Evolutionary conservation across 208 protist genomes (phyloP).

Genomic region (Acanthamoeba rhysodes): DNA sequence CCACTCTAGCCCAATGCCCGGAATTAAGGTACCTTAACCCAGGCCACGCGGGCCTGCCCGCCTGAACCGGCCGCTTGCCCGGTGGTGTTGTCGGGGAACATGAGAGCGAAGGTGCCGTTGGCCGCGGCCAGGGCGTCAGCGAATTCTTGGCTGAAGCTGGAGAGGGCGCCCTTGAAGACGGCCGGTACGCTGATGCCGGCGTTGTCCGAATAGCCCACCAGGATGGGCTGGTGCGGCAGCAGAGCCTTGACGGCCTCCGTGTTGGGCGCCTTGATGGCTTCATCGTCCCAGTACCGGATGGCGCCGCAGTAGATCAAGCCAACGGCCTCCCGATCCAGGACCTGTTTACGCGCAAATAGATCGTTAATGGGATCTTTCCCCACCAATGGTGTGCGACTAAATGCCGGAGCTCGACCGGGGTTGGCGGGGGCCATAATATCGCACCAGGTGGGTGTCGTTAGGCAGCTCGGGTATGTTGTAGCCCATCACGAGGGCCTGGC

Average conservation of each 20-base stretch:
- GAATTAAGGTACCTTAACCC: slow-evolving; percentile 34
- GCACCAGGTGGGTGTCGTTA: not conserved
- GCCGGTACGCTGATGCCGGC: slow-evolving; percentile 26
- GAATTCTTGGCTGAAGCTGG: slow-evolving; percentile 43
- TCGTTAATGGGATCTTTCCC: not conserved
- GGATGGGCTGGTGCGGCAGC: not conserved
- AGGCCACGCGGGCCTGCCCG: not conserved
- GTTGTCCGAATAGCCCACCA: slow-evolving; percentile 42
- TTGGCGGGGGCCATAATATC: not conserved
- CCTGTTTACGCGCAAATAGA: not conserved
- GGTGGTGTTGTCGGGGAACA: not conserved
- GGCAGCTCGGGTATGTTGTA: slow-evolving; percentile 65
- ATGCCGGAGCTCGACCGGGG: not conserved
- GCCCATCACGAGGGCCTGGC: slow-evolving; percentile 14
- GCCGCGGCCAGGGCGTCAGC: not conserved
- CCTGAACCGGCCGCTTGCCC: not conserved
- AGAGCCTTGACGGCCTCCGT: not conserved
- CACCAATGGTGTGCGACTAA: not conserved
- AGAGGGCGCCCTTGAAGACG: slow-evolving; percentile 26
- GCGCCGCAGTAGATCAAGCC: slow-evolving; percentile 2
- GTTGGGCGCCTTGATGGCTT: not conserved
- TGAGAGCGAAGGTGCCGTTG: not conserved
- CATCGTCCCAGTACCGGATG: slow-evolving; percentile 25
- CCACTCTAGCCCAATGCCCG: no score
- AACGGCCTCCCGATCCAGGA: not conserved